These are phyloP conservation scores for Kluyveromyces wickerhamii DNA, from an alignment of 805 yeast genomes.

Conservation along the genomic window DNA sequence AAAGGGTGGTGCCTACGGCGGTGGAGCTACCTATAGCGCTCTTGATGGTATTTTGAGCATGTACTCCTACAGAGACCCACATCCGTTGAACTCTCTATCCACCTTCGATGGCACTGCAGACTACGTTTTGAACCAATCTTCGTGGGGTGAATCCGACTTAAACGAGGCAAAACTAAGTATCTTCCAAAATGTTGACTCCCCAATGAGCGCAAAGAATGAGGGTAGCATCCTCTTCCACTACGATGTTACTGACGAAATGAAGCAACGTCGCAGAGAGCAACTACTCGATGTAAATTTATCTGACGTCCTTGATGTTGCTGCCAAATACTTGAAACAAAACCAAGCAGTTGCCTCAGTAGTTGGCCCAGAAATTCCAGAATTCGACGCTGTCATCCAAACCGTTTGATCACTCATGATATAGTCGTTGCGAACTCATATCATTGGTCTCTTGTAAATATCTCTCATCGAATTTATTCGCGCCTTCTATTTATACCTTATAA, in stretches of 20 bases:
- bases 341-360: conserved; percentile 36
- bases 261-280: conserved; percentile 69
- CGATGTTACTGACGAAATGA: conserved; percentile 69
- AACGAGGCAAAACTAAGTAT: conserved; percentile 87
- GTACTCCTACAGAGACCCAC: conserved; percentile 93
- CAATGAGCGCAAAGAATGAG: conserved; percentile 71
- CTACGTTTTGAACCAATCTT: conserved; percentile 36
- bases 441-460: conserved; percentile 4
- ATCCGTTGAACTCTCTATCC: conserved; percentile 59
- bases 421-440: not conserved
- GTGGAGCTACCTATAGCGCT: conserved; percentile 81
- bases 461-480: no score
- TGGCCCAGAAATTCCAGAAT: conserved; percentile 25
- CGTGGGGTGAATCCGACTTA: conserved; percentile 55
- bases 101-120: conserved; percentile 48
- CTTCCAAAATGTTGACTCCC: conserved; percentile 90
- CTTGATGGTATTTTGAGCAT: conserved; percentile 71
- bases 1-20: conserved; percentile 97
- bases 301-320: conserved; percentile 61
- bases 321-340: conserved; percentile 45
- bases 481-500: not conserved
- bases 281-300: conserved; percentile 56
- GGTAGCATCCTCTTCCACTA: conserved; percentile 59
- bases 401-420: not conserved
- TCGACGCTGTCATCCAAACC: conserved; percentile 1